Evolutionary conservation across 2,329 filamentous ascomycete species (phyloP).

Genomic region (Apiospora saccharicola): DNA sequence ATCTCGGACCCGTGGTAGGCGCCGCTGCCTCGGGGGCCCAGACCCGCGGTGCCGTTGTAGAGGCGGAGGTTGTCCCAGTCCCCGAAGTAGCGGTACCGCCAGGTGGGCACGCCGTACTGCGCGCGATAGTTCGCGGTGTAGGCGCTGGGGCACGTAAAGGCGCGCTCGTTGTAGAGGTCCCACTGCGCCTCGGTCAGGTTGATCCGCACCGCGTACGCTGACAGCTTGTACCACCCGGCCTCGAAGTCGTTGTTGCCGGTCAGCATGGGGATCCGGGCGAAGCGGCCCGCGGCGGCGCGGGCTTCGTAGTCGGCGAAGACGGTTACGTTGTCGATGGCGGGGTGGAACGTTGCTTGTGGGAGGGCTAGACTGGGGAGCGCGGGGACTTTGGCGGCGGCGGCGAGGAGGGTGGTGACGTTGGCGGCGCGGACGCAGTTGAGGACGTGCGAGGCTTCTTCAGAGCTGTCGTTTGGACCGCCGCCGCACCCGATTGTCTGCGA

Average conservation of each 20-base stretch:
- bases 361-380: conserved; percentile 43
- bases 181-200: conserved; percentile 49
- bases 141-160: conserved; percentile 54
- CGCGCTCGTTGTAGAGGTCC: conserved; percentile 49
- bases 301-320: conserved; percentile 51
- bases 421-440: conserved; percentile 41
- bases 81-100: conserved; percentile 56
- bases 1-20: conserved; percentile 58
- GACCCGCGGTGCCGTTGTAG: conserved; percentile 35
- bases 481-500: conserved; percentile 49
- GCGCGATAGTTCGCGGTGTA: conserved; percentile 47
- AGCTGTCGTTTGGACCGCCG: not conserved
- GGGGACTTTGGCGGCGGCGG: conserved; percentile 44
- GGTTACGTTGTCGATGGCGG: conserved; percentile 47
- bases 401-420: conserved; percentile 38
- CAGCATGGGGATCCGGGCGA: conserved; percentile 50
- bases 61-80: conserved; percentile 58
- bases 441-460: conserved; percentile 43
- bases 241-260: conserved; percentile 55
- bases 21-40: conserved; percentile 46
- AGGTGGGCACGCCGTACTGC: conserved; percentile 46
- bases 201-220: conserved; percentile 48
- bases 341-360: conserved; percentile 47
- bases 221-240: conserved; percentile 55
- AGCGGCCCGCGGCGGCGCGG: conserved; percentile 6